Base-by-base conservation (phyloP, 805 yeast genomes). In the Metschnikowia proteae region DNA sequence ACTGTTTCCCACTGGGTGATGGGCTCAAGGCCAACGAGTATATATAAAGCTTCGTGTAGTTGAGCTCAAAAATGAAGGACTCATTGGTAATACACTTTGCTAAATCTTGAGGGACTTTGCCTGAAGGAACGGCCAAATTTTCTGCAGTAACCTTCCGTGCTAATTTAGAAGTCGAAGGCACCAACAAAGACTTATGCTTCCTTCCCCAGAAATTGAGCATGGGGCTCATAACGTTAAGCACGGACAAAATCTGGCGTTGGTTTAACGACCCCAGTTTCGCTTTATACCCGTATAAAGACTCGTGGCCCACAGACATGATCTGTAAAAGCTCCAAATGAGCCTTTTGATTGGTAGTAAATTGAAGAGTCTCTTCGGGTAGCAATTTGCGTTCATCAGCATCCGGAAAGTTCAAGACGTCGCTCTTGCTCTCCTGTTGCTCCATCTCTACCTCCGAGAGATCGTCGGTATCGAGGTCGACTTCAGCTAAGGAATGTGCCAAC, bases 251-350 rank as follows among this genome's bases (percentile, higher is more conserved):
- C 53, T 85, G 90, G 36, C 81, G 71, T 58, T 81, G 84, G 41
- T 78, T 75, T 30, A 77, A 64, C 4, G 70, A 64, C 37, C 79
- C 79, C 46, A 76, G 59, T 55, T 77, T 82, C 3, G 82, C 81
- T 53, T 78, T 81, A 43, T 77, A 80, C 17, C 85, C 84, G 62
- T 91, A 91, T 17, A 91, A 71, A 1, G 92, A 81, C 57, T 88
- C 96, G 63, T 88, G 89, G 34, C 94, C 95, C 44, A 90, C 71
- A 1, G 91, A 80, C 67, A 86, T 80, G 54, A 91, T 86, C 60
- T 86, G 86, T 31, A 89, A 67, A 34, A 91, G 66, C 59, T 88
- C 96, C 30, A 91, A 72, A 54, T 86, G 86, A 2, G 96, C 97
- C 57, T 78, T 78, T 58, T 89, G 96, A 26, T 74, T 65, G 8